These are phyloP conservation scores for Chlorella sp. DNA, from an alignment of 139 green algal genomes.

Conservation along the genomic window DNA sequence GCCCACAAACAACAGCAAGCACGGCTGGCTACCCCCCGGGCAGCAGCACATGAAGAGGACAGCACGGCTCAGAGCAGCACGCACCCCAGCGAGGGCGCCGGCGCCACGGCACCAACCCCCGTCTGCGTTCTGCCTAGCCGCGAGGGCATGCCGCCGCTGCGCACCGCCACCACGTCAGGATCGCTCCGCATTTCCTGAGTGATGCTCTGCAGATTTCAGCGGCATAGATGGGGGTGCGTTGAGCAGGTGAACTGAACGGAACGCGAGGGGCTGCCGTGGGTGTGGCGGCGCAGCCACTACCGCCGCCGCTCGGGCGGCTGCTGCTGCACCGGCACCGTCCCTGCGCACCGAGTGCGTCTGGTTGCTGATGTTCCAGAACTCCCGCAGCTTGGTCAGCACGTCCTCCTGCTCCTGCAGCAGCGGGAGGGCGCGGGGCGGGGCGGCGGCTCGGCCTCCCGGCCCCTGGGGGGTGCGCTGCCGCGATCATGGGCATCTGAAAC, in stretches of 20 bases:
- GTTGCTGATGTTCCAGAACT: constrained; percentile 41
- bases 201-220: background rate
- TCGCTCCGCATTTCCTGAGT: constrained; percentile 23
- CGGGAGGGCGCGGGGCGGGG: background rate
- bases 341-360: constrained; percentile 35
- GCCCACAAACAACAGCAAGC: background rate
- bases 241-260: background rate
- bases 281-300: background rate
- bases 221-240: background rate
- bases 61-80: background rate
- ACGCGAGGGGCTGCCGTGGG: background rate
- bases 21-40: no score
- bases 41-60: no score
- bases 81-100: constrained; percentile 24
- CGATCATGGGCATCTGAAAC: background rate
- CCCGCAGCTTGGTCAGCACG: constrained; percentile 48
- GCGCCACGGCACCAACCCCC: background rate
- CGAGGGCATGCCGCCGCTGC: background rate
- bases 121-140: background rate
- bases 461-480: background rate
- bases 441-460: background rate
- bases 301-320: background rate
- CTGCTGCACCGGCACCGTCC: background rate
- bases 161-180: constrained; percentile 31
- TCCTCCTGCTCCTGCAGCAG: constrained; percentile 50